Evolutionary conservation across 75 land plant species (phyloP).

Genomic region (Chamaecyparis obtusa): DNA sequence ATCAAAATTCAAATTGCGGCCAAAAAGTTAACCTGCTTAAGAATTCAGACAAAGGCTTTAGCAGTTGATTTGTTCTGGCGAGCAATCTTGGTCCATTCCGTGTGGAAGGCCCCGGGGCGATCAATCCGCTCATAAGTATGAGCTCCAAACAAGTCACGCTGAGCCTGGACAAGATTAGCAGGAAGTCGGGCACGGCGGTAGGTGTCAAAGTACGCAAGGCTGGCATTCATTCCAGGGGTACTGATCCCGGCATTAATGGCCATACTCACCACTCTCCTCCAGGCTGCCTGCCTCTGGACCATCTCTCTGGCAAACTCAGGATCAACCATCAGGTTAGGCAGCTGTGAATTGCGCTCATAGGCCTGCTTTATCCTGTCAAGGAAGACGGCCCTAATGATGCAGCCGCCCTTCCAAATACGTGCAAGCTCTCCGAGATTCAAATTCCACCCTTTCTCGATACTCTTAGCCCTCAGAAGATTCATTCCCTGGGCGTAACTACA

Average conservation of each 20-base stretch:
- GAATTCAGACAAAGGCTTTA: constrained; percentile 1
- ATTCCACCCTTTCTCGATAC: constrained; percentile 46
- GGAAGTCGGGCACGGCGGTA: constrained; percentile 45
- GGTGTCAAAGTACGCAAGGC: constrained; percentile 54
- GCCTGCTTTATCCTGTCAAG: constrained; percentile 49
- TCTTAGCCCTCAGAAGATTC: constrained; percentile 49
- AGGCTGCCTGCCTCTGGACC: constrained; percentile 52
- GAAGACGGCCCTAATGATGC: constrained; percentile 40
- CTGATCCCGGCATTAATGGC: constrained; percentile 40
- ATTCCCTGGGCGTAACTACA: constrained; percentile 51
- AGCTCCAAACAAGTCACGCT: constrained; percentile 51
- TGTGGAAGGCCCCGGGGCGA: constrained; percentile 36
- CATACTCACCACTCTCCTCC: constrained; percentile 49
- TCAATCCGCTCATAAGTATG: constrained; percentile 51
- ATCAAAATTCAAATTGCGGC: background rate
- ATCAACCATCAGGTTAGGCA: constrained; percentile 43
- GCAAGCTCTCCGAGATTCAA: constrained; percentile 48
- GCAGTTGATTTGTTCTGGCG: constrained; percentile 4
- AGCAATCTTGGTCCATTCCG: constrained; percentile 48
- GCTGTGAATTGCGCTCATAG: constrained; percentile 39
- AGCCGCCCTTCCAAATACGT: constrained; percentile 56
- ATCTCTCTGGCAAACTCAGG: constrained; percentile 55
- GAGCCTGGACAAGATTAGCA: constrained; percentile 55
- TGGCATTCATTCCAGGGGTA: constrained; percentile 53
- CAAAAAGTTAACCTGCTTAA: background rate